These are phyloP conservation scores for Mycena albidolilacea DNA, from an alignment of 768 basidiomycete species.

Conservation along the genomic window DNA sequence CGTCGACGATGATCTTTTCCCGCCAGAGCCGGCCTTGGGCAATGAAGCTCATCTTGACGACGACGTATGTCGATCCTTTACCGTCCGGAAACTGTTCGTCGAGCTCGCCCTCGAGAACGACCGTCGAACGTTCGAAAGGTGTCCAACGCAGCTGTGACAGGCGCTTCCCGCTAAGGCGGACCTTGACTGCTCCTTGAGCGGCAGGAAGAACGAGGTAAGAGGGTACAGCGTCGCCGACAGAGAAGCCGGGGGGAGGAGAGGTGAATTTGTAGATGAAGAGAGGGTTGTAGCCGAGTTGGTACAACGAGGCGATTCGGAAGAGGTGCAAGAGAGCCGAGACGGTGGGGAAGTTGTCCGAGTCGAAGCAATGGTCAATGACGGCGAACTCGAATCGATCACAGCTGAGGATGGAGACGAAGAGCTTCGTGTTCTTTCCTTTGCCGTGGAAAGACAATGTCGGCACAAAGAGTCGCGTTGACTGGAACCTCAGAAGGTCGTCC, in stretches of 20 bases:
- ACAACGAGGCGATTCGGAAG: conserved; percentile 28
- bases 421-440: conserved; percentile 27
- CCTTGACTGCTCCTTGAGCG: not conserved
- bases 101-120: conserved; percentile 32
- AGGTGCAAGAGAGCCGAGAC: conserved; percentile 35
- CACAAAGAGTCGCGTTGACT: conserved; percentile 33
- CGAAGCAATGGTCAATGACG: conserved; percentile 29
- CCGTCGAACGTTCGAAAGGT: conserved; percentile 31
- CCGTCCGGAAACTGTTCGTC: conserved; percentile 16
- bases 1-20: conserved; percentile 28
- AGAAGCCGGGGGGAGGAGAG: conserved; percentile 23
- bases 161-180: conserved; percentile 25
- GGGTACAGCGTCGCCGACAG: conserved; percentile 28
- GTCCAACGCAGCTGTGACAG: conserved; percentile 27
- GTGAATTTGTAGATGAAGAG: conserved; percentile 32
- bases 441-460: conserved; percentile 36
- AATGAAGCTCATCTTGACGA: conserved; percentile 32
- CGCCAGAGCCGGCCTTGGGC: conserved; percentile 22
- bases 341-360: conserved; percentile 14
- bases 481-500: conserved; percentile 29
- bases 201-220: conserved; percentile 25
- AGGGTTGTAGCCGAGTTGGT: conserved; percentile 34
- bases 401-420: conserved; percentile 34
- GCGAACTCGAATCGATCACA: conserved; percentile 28
- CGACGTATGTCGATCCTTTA: conserved; percentile 9